Evolutionary conservation across 805 yeast genomes (phyloP).

Genomic region (Candida stauntonica): DNA sequence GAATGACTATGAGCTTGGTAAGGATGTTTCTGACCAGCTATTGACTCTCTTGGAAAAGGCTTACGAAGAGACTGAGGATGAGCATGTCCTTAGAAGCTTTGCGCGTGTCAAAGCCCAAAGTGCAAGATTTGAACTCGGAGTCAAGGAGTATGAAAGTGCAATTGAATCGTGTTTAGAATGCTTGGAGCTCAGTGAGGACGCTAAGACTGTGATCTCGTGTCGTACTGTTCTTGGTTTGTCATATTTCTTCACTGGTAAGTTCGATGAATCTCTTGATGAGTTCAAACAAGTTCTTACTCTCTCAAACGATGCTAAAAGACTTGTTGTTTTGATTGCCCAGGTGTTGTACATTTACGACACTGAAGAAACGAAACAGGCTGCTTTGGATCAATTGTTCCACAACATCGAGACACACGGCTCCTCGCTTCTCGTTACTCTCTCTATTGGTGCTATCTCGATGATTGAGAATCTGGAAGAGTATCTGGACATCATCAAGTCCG

Average conservation of each 20-base stretch:
- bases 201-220: slow-evolving; percentile 45
- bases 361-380: slow-evolving; percentile 76
- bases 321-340: slow-evolving; percentile 73
- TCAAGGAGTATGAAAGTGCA: slow-evolving; percentile 50
- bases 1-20: slow-evolving; percentile 54
- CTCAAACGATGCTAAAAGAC: slow-evolving; percentile 55
- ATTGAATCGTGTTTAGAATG: slow-evolving; percentile 57
- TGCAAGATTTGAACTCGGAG: slow-evolving; percentile 68
- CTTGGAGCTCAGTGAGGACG: slow-evolving; percentile 40
- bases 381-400: slow-evolving; percentile 74
- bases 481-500: slow-evolving; percentile 58
- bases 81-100: slow-evolving; percentile 42
- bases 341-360: slow-evolving; percentile 73
- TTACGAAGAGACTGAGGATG: slow-evolving; percentile 54
- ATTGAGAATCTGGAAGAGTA: slow-evolving; percentile 58
- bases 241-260: slow-evolving; percentile 56
- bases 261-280: slow-evolving; percentile 62
- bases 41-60: slow-evolving; percentile 46
- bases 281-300: slow-evolving; percentile 58
- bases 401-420: slow-evolving; percentile 62
- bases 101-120: slow-evolving; percentile 62
- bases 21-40: slow-evolving; percentile 41
- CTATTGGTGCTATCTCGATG: slow-evolving; percentile 76
- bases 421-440: slow-evolving; percentile 60
- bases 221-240: slow-evolving; percentile 70